Conservation (phyloP, 768 basidiomycete genomes). For the Tulasnella sp. region DNA sequence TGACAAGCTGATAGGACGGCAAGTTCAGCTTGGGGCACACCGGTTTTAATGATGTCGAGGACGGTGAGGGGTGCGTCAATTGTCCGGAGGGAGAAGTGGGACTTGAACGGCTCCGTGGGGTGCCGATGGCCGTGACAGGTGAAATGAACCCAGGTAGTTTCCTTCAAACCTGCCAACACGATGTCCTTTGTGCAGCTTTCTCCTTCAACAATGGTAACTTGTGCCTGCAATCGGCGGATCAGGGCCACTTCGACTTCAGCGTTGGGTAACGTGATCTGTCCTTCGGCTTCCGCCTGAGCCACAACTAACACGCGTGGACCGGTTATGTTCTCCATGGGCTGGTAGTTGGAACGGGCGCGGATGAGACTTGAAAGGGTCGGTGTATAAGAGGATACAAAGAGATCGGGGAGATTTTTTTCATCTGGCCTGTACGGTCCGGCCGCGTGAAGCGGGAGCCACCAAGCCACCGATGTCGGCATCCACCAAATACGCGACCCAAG, state of each 20-base stretch:
- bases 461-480: neutral
- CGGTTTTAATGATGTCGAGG: neutral
- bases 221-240: neutral
- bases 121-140: slow-evolving; percentile 2
- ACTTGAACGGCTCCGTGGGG: neutral
- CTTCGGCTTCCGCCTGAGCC: neutral
- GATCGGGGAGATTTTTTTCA: neutral
- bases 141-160: slow-evolving; percentile 4
- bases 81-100: neutral
- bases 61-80: neutral
- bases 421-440: slow-evolving; percentile 1
- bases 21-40: slow-evolving; percentile 1
- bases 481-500: too few species aligned
- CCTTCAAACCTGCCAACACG: neutral
- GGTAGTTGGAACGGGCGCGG: neutral
- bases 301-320: neutral
- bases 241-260: neutral
- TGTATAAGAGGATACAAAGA: slow-evolving; percentile 13
- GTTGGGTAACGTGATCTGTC: neutral
- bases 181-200: neutral
- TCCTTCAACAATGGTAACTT: neutral
- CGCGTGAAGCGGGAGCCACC: slow-evolving; percentile 7
- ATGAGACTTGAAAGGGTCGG: slow-evolving; percentile 6
- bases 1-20: neutral
- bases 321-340: neutral